Base-by-base conservation (phyloP, 257 asterid species). In the Solanum phureja region DNA sequence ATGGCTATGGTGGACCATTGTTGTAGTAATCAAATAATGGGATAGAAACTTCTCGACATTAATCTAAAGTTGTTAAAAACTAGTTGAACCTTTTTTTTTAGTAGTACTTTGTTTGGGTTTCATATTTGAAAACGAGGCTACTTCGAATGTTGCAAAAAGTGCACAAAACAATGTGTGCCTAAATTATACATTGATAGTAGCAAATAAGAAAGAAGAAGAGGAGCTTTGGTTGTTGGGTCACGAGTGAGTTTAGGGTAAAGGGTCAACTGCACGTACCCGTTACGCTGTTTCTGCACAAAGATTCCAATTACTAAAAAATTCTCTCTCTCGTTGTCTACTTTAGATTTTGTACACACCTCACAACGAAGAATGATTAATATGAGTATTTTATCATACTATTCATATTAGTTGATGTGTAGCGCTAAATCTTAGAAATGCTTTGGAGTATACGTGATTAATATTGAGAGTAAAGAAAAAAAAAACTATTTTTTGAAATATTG, bases 191-290 rank as follows among this genome's bases (percentile, higher is more conserved):
- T 27, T 38, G 16, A 44, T 27, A 31, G 4, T 56, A 38, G 35
- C 24, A 69, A 79, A 40, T 58, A 42, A 44, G 64, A 79, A 42
- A 27, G 31, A 77, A 40, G 62, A 40, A 81, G 66, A 29, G 27
- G 19, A 24, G 66, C 85, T 81, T 81, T 81, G 85, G 18, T 81
- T 46, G 68, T 81, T 46, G 85, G 27, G 85, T 81, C 85, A 81
- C 85, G 85, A 81, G 68, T 46, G 81, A 86, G 40, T 77, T 79
- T 33, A 7, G 88, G 44, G 49, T 29, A 76, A 18, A 52, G 87
- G 71, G 86, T 85, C 90, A 88, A 90, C 91, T 60, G 90, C 88
- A 86, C 92, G 92, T 91, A 91, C 89, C 89, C 92, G 92, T 88
- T 77, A 93, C 92, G 92, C 84, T 81, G 89, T 89, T 52, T 73